A percentile compares a stretch with the other conserved stretches of the same genome.
Evolutionary conservation across 179 eudicot genomes (phyloP).

Genomic region (Spergularia azorica): DNA sequence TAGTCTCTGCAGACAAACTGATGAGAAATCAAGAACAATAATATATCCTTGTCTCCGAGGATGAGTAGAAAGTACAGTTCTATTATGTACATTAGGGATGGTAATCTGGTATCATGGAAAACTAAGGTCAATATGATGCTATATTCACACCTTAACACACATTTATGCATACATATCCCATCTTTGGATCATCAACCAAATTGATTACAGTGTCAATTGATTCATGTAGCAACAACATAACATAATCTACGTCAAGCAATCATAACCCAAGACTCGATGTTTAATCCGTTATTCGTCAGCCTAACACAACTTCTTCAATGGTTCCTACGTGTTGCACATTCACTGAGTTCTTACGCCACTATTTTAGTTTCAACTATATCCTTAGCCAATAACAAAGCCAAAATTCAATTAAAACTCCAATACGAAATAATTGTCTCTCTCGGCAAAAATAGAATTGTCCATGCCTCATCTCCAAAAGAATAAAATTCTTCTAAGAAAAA

Average conservation of each 20-base stretch:
- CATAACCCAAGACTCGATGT: not conserved
- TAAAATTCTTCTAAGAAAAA: too few species aligned
- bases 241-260: too few species aligned
- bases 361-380: too few species aligned
- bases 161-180: not conserved
- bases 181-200: constrained; percentile 1
- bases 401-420: too few species aligned
- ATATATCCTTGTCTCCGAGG: constrained; percentile 10
- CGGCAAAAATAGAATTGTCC: too few species aligned
- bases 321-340: not conserved
- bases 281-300: not conserved
- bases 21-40: constrained; percentile 47
- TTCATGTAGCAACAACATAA: too few species aligned
- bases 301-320: not conserved
- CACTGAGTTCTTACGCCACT: not conserved
- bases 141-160: not conserved
- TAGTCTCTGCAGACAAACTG: constrained; percentile 67
- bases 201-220: not conserved
- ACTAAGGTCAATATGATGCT: constrained; percentile 13
- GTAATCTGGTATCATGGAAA: constrained; percentile 3
- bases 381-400: too few species aligned
- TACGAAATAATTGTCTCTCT: too few species aligned
- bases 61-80: constrained; percentile 7
- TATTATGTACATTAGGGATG: constrained; percentile 1
- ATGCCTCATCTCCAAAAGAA: too few species aligned